Percentiles rank a stretch among this genome's conserved stretches.
phyloP scores from a whole-genome alignment of 2,329 filamentous ascomycete species.

The Dactylellina parvicollis region DNA sequence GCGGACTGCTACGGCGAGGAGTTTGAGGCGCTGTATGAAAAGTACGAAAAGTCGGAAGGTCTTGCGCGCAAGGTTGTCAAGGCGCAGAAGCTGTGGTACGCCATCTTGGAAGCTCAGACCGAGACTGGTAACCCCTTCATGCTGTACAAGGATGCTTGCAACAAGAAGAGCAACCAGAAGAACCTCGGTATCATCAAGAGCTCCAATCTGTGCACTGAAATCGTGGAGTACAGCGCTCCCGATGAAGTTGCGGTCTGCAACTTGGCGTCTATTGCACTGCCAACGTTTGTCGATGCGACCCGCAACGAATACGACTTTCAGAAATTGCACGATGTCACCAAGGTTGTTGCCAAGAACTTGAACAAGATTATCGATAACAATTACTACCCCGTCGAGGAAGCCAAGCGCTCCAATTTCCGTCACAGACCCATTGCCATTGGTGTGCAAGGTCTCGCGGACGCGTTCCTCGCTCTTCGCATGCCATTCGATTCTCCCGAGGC shows the following conservation, averaged over 20 bases:
- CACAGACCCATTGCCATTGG: slow-evolving; percentile 95
- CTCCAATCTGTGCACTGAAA: slow-evolving; percentile 99
- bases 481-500: slow-evolving; percentile 97
- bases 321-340: slow-evolving; percentile 92
- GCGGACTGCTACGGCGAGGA: slow-evolving; percentile 98
- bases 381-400: slow-evolving; percentile 96
- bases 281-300: slow-evolving; percentile 87
- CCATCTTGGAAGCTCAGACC: slow-evolving; percentile 96
- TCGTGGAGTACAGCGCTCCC: slow-evolving; percentile 94
- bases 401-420: slow-evolving; percentile 94
- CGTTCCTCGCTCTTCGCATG: slow-evolving; percentile 94
- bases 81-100: slow-evolving; percentile 99
- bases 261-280: slow-evolving; percentile 90
- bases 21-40: slow-evolving; percentile 92
- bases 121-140: slow-evolving; percentile 99
- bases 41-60: slow-evolving; percentile 82
- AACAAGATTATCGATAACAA: slow-evolving; percentile 99
- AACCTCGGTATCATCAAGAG: slow-evolving; percentile 98
- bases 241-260: slow-evolving; percentile 99
- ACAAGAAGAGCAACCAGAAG: slow-evolving; percentile 99
- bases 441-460: slow-evolving; percentile 97
- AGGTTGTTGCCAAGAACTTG: slow-evolving; percentile 91
- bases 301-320: slow-evolving; percentile 91
- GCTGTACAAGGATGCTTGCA: slow-evolving; percentile 98
- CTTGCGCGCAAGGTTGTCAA: slow-evolving; percentile 90